Percentiles rank a stretch among this genome's conserved stretches.
Evolutionary conservation across 495 filamentous ascomycete species (phyloP).

Genomic region (Beverwykella pulmonaria): DNA sequence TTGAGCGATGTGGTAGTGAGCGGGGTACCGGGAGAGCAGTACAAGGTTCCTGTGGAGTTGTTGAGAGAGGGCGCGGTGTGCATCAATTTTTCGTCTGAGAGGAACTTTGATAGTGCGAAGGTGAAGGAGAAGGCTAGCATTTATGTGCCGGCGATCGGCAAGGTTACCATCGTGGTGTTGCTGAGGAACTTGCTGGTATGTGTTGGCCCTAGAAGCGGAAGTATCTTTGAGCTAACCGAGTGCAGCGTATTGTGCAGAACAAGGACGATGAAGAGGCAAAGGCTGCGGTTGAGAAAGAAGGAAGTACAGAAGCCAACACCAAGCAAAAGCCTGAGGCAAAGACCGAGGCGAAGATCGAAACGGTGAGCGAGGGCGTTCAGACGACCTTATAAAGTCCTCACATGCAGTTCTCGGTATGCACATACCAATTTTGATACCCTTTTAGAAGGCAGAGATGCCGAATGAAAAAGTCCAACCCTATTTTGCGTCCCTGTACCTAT

Average conservation of each 20-base stretch:
- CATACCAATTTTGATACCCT: constrained; percentile 2
- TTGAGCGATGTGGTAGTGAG: constrained; percentile 91
- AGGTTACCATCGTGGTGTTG: constrained; percentile 92
- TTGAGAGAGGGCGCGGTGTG: constrained; percentile 89
- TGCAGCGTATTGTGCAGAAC: constrained; percentile 40
- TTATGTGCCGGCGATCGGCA: constrained; percentile 94
- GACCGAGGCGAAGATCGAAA: neutral
- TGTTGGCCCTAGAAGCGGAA: too few relatives aligned
- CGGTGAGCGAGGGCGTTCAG: neutral
- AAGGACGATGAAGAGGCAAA: constrained; percentile 17
- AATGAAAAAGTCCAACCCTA: constrained; percentile 1
- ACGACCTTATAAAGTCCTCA: constrained; percentile 2
- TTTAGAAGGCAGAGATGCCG: constrained; percentile 5
- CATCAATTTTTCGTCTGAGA: constrained; percentile 95
- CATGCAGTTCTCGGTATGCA: neutral
- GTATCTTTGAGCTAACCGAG: too few relatives aligned
- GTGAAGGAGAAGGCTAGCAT: constrained; percentile 95
- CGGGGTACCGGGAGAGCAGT: constrained; percentile 83
- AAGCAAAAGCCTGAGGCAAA: constrained; percentile 18
- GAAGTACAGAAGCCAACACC: too few relatives aligned
- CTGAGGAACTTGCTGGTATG: constrained; percentile 84
- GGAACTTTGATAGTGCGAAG: constrained; percentile 79
- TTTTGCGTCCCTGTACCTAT: neutral
- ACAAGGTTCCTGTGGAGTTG: constrained; percentile 82
- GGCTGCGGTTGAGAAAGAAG: neutral